Percentiles rank a stretch among this genome's conserved stretches.
These are phyloP conservation scores for Candida alai DNA, from an alignment of 805 yeast genomes.

Conservation along the genomic window DNA sequence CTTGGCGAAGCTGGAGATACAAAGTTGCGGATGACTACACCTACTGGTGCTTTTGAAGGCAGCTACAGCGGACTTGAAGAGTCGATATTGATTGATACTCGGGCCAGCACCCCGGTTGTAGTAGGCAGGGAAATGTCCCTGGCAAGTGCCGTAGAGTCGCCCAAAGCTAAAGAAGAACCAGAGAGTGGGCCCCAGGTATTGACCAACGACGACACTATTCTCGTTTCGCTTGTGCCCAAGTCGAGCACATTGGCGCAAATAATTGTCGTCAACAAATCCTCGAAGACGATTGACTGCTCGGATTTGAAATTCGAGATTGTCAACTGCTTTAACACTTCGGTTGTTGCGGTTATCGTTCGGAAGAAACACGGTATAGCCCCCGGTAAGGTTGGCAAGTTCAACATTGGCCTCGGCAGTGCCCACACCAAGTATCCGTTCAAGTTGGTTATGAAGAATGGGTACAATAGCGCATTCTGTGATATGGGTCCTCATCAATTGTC, in stretches of 20 bases:
- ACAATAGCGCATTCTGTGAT: slow-evolving; percentile 16
- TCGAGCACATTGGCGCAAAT: slow-evolving; percentile 29
- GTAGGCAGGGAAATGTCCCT: not conserved
- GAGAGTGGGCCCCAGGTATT: not conserved
- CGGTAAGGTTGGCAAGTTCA: slow-evolving; percentile 28
- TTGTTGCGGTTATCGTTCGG: slow-evolving; percentile 26
- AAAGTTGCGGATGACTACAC: slow-evolving; percentile 17
- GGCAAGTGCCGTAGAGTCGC: not conserved
- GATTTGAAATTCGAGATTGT: slow-evolving; percentile 26
- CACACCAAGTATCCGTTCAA: slow-evolving; percentile 33
- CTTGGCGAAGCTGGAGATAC: slow-evolving; percentile 15
- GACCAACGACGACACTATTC: slow-evolving; percentile 10
- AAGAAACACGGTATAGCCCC: slow-evolving; percentile 31
- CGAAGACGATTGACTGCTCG: slow-evolving; percentile 24
- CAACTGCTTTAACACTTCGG: slow-evolving; percentile 24
- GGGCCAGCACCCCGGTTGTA: not conserved
- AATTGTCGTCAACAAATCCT: slow-evolving; percentile 26
- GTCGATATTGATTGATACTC: slow-evolving; percentile 2
- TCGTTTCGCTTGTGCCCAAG: slow-evolving; percentile 26
- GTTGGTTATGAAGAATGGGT: slow-evolving; percentile 21
- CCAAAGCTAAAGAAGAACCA: not conserved
- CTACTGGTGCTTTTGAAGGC: slow-evolving; percentile 13
- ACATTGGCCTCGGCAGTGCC: slow-evolving; percentile 26
- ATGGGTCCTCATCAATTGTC: slow-evolving; percentile 21
- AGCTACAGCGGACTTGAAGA: slow-evolving; percentile 5